Evolutionary conservation across 2,329 filamentous ascomycete species (phyloP).

Genomic region (Aspergillus cejpii): DNA sequence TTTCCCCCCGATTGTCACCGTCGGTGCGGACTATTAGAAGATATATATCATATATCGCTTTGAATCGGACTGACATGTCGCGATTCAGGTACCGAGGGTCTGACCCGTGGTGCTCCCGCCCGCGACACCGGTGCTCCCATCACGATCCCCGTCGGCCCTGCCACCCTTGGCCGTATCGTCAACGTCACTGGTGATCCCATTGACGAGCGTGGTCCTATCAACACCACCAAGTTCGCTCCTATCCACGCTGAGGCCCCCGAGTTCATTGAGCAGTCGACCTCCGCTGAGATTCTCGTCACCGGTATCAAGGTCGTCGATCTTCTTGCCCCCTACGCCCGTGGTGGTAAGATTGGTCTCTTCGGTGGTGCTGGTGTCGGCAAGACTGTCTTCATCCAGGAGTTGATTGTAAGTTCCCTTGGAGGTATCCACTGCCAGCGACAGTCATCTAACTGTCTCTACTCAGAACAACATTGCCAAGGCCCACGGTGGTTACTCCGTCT

Average conservation of each 20-base stretch:
- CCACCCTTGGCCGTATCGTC: conserved; percentile 96
- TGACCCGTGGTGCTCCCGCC: conserved; percentile 82
- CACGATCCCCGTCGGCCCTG: conserved; percentile 88
- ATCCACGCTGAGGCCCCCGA: conserved; percentile 91
- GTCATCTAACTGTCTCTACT: neutral
- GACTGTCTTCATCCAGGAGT: conserved; percentile 99
- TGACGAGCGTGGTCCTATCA: conserved; percentile 98
- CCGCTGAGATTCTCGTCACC: conserved; percentile 92
- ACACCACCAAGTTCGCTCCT: conserved; percentile 75
- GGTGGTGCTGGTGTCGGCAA: conserved; percentile 99
- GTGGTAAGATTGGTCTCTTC: conserved; percentile 99
- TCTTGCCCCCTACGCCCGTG: conserved; percentile 97
- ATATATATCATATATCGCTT: conserved; percentile 9
- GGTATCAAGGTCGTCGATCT: conserved; percentile 99
- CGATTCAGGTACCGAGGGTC: conserved; percentile 87
- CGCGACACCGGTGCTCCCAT: conserved; percentile 90
- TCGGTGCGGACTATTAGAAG: conserved; percentile 11
- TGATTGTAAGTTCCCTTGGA: conserved; percentile 60
- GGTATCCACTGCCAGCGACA: too few species aligned
- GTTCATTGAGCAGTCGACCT: conserved; percentile 94
- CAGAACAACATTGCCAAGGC: conserved; percentile 99
- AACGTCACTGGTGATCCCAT: conserved; percentile 99
- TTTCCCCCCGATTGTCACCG: conserved; percentile 6
- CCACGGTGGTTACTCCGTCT: conserved; percentile 99
- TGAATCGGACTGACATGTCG: conserved; percentile 15